Conservation (phyloP, 345 rosid species). For the Dimocarpus longan region DNA sequence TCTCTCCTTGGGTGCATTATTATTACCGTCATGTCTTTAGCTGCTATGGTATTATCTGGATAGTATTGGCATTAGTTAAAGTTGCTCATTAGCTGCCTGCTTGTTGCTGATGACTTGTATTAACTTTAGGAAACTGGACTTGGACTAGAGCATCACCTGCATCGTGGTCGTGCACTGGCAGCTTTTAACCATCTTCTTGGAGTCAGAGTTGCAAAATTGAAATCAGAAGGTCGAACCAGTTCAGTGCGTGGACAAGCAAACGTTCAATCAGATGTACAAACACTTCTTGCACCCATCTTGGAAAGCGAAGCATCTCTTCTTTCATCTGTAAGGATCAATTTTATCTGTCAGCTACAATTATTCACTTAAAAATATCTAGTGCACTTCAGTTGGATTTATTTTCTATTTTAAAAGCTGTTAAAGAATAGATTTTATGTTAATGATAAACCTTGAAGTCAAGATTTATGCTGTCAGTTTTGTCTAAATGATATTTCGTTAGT, state of each 20-base stretch:
- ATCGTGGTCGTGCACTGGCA: conserved; percentile 97
- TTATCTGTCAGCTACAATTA: conserved; percentile 21
- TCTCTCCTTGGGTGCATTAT: neutral
- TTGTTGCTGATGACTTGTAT: conserved; percentile 17
- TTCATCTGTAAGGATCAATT: conserved; percentile 71
- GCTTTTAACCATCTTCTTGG: conserved; percentile 86
- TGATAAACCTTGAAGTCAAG: neutral
- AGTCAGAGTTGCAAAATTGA: conserved; percentile 68
- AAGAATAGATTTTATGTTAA: neutral
- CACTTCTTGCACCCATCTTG: conserved; percentile 74
- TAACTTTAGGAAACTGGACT: conserved; percentile 73
- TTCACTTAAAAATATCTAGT: neutral
- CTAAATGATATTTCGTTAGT: neutral
- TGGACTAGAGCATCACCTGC: conserved; percentile 89
- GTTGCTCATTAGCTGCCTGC: neutral
- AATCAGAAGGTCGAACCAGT: conserved; percentile 59
- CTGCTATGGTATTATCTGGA: neutral
- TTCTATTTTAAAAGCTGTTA: conserved; percentile 1
- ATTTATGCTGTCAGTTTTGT: conserved; percentile 3
- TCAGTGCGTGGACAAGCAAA: conserved; percentile 58
- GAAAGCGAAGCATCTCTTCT: conserved; percentile 72
- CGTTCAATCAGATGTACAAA: conserved; percentile 87
- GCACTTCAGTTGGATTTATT: neutral
- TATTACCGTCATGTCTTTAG: neutral
- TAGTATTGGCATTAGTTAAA: neutral